Evolutionary conservation across 2,329 filamentous ascomycete species (phyloP), one percentile per base, ranked within the genome.

Genomic region (Colletotrichum phormii): DNA sequence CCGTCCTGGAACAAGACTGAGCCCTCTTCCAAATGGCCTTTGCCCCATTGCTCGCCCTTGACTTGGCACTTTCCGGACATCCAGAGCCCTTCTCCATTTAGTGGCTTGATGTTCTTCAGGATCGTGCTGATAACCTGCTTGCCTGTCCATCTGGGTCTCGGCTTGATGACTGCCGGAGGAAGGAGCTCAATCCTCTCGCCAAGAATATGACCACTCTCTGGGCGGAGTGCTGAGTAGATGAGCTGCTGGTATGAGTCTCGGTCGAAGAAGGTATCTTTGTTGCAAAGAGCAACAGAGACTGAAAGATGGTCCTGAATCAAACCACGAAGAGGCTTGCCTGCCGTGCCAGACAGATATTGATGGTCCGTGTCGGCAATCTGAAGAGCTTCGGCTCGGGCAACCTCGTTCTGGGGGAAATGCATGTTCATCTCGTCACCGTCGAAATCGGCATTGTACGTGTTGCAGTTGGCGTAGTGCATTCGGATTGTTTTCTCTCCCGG

Each of bases 401-500:
- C 88, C 81, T 98, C 97, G 77, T 98, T 98, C 78, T 99, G 97
- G 1, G 97, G 97, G 79, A 99, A 98, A 84, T 99, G 97, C 95
- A 99, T 97, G 82, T 99, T 99, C 97, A 99, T 99, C 83, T 99
- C 97, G 81, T 99, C 97, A 82, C 97, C 97, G 79, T 99, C 97
- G 80, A 99, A 99, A 88, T 99, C 97, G 37, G 97, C 97, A 78
- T 99, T 99, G 87, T 99, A 99, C 0, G 97, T 98, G 80, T 99
- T 99, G 82, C 97, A 98, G 82, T 99, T 99, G 78, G 97, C 96
- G 84, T 99, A 99, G 86, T 99, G 97, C 96, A 99, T 98, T 76
- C 97, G 95, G 81, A 99, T 95, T 0, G 97, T 98, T 84, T 97
- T 97, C 82, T 99, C 97, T 46, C 95, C 95, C 0, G 95, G 94